Percentiles rank a stretch among this genome's conserved stretches.
These are phyloP conservation scores for Colletotrichum ledebouriae DNA, from an alignment of 2,329 filamentous ascomycete genomes.

Conservation along the genomic window DNA sequence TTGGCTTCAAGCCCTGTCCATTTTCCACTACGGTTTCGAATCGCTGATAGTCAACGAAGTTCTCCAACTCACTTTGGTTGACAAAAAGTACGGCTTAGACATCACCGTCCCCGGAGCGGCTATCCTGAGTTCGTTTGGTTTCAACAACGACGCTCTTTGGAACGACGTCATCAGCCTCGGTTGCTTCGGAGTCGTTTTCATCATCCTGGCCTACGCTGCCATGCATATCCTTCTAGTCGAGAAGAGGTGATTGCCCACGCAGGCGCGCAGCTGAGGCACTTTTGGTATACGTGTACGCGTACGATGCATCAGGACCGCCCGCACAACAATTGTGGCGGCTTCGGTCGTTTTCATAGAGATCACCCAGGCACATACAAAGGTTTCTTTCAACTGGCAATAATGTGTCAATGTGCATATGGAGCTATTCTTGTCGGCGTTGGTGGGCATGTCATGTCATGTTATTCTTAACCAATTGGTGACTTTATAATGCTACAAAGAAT, in stretches of 20 bases:
- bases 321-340: constrained; percentile 21
- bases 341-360: constrained; percentile 37
- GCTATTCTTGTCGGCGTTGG: constrained; percentile 28
- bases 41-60: constrained; percentile 98
- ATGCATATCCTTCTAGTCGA: constrained; percentile 97
- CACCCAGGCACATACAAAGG: constrained; percentile 29
- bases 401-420: constrained; percentile 38
- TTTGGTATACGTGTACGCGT: constrained; percentile 37
- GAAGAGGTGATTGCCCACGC: constrained; percentile 71
- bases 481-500: constrained; percentile 43
- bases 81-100: constrained; percentile 95
- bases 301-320: constrained; percentile 15
- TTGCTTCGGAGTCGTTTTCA: constrained; percentile 85
- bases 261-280: not conserved
- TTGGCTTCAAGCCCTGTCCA: constrained; percentile 94
- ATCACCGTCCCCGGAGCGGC: constrained; percentile 96
- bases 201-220: constrained; percentile 88
- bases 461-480: constrained; percentile 25
- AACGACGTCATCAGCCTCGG: constrained; percentile 84
- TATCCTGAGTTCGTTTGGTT: constrained; percentile 95
- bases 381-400: constrained; percentile 28
- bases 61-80: constrained; percentile 86
- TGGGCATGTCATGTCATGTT: constrained; percentile 19
- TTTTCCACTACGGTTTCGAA: constrained; percentile 99
- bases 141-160: constrained; percentile 90